Conservation (phyloP, 2,329 filamentous ascomycete species). For the Scytalidium sp. region DNA sequence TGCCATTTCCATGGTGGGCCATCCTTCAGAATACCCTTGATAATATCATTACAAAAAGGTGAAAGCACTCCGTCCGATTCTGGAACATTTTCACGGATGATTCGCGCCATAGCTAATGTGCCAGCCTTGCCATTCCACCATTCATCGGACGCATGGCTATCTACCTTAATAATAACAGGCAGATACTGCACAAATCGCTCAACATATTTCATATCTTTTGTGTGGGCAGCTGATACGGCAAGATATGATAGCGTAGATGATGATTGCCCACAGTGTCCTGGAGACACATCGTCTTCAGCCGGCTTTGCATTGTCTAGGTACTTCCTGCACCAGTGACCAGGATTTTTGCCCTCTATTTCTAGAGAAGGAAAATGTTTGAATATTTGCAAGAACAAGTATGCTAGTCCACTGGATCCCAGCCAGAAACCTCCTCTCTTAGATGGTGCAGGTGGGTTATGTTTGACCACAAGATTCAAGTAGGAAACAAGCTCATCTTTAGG, state of each 20-base stretch:
- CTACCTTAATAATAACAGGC: not conserved
- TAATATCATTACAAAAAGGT: conserved; percentile 52
- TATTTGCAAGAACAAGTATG: not conserved
- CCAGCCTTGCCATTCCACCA: conserved; percentile 59
- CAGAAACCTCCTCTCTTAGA: not conserved
- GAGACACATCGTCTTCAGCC: not conserved
- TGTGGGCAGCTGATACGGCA: conserved; percentile 7
- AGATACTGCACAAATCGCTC: conserved; percentile 5
- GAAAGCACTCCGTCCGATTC: conserved; percentile 47
- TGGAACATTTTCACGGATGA: conserved; percentile 40
- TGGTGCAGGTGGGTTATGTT: not conserved
- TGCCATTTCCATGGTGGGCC: conserved; percentile 59
- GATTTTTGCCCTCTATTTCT: conserved; percentile 28
- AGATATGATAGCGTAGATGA: conserved; percentile 11
- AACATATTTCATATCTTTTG: conserved; percentile 4
- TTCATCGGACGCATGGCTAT: conserved; percentile 5
- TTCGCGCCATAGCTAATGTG: conserved; percentile 63
- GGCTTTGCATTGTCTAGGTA: conserved; percentile 10
- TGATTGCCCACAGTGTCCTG: conserved; percentile 6
- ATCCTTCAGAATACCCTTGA: conserved; percentile 51
- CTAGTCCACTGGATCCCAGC: not conserved
- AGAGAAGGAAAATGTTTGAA: conserved; percentile 23
- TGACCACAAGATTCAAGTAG: not conserved
- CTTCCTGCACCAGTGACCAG: conserved; percentile 7
- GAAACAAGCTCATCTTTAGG: not conserved